phyloP scores from a whole-genome alignment of 768 basidiomycete genomes.

The Suillus luteus region DNA sequence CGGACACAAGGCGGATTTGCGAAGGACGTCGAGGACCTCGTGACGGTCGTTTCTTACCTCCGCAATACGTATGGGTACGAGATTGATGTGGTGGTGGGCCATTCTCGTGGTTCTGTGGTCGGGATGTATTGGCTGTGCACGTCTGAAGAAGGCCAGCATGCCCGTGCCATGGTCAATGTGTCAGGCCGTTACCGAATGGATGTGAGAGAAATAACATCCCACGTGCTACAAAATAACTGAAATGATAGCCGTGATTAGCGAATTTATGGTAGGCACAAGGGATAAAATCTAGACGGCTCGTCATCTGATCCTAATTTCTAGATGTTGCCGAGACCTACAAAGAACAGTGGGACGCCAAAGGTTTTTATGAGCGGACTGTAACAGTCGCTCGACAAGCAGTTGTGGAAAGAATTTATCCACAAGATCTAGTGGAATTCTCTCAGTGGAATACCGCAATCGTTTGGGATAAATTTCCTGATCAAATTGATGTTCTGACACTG shows the following conservation, averaged over 20 bases:
- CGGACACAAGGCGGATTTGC: conserved; percentile 62
- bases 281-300: not conserved
- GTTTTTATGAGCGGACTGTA: conserved; percentile 62
- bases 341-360: conserved; percentile 53
- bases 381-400: conserved; percentile 66
- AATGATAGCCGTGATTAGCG: conserved; percentile 18
- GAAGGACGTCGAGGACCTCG: conserved; percentile 67
- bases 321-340: conserved; percentile 40
- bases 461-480: conserved; percentile 65
- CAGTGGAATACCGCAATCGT: conserved; percentile 68
- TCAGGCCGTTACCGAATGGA: conserved; percentile 81
- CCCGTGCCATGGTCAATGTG: conserved; percentile 69
- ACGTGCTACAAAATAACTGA: conserved; percentile 12
- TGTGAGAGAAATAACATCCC: conserved; percentile 44
- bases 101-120: conserved; percentile 76
- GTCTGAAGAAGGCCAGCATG: conserved; percentile 54
- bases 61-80: conserved; percentile 61
- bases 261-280: conserved; percentile 27
- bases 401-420: conserved; percentile 52
- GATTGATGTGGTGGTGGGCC: conserved; percentile 70
- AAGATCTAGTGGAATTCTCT: conserved; percentile 62
- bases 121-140: conserved; percentile 70
- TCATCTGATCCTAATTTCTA: conserved; percentile 17
- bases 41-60: conserved; percentile 64
- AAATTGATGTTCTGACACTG: conserved; percentile 68